phyloP scores from a whole-genome alignment of 495 filamentous ascomycete genomes.

The Tuber melanosporum region DNA sequence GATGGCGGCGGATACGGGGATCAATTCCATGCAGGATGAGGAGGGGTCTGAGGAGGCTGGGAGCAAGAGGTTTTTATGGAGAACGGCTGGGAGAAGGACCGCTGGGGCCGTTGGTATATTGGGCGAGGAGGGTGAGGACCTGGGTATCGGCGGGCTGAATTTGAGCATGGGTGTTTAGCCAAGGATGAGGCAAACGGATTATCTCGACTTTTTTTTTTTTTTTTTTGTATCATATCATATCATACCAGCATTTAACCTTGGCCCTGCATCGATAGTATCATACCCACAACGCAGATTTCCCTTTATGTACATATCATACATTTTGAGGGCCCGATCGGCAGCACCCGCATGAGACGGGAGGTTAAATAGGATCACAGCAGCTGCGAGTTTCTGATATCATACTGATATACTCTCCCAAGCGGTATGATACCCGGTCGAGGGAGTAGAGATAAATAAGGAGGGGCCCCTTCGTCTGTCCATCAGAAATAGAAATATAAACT shows the following conservation, averaged over 20 bases:
- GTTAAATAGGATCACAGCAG: background rate
- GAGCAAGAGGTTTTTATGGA: slow-evolving; percentile 32
- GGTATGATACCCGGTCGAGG: background rate
- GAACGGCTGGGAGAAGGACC: slow-evolving; percentile 28
- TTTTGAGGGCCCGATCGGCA: background rate
- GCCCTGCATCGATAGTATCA: background rate
- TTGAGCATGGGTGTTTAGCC: background rate
- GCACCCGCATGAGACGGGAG: background rate
- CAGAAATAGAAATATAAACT: background rate
- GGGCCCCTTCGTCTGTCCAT: background rate
- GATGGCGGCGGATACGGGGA: background rate
- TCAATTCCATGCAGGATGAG: background rate
- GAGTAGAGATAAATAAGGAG: background rate
- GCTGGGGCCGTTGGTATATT: slow-evolving; percentile 37
- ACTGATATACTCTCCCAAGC: background rate
- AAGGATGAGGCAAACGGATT: background rate
- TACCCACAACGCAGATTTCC: background rate
- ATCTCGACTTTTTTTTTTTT: background rate
- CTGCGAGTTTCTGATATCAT: background rate
- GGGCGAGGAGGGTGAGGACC: slow-evolving; percentile 22
- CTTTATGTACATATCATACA: background rate
- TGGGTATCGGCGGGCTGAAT: slow-evolving; percentile 12
- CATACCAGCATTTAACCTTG: background rate
- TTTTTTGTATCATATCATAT: background rate
- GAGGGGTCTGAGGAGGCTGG: slow-evolving; percentile 16